Base-by-base conservation (phyloP, 2,329 filamentous ascomycete genomes). In the Mycocentrospora acerina region DNA sequence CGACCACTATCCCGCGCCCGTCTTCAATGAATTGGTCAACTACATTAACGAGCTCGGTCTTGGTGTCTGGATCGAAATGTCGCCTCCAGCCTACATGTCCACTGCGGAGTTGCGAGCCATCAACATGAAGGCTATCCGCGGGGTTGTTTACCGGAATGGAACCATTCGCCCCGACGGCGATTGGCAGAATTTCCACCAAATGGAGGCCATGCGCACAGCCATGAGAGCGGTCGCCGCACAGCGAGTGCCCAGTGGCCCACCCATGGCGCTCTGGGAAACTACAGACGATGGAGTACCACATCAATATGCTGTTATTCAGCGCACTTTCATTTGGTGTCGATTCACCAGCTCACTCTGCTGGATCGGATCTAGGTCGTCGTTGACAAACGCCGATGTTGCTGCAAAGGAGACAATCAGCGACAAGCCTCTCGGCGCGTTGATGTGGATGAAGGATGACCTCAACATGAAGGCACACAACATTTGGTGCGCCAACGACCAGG, bases 141-240 rank as follows among this genome's bases (percentile, higher is more conserved):
- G 71, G 4, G 40, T 72, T 3, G 62, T 73, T 2, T 58, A 70
- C 37, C 58, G 61, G 13, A 74, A 73, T 47, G 69, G 60, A 3
- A 70, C 66, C 10, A 71, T 72, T 42, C 46, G 70, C 18, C 54
- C 62, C 2, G 53, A 66, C 13, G 71, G 71, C 9, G 63, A 72
- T 27, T 69, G 67, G 32, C 61, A 69, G 4, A 68, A 74, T 40
- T 73, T 71, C 46, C 73, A 72, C 41, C 66, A 71, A 28, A 69
- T 75, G 64, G 41, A 51, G 16, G 53, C 63, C 11, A 53, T 75
- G 46, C 64, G 67, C 26, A 43, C 62, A 7, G 70, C 71, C 0
- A 64, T 73, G 42, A 70, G 73, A 38, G 69, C 72, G 4, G 69
- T 73, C 34, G 71, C 72, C 7, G 69, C 70, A 6, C 70, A 74